Evolutionary conservation across 441 rosid species (phyloP).

Genomic region (Eugenia klotzschiana): DNA sequence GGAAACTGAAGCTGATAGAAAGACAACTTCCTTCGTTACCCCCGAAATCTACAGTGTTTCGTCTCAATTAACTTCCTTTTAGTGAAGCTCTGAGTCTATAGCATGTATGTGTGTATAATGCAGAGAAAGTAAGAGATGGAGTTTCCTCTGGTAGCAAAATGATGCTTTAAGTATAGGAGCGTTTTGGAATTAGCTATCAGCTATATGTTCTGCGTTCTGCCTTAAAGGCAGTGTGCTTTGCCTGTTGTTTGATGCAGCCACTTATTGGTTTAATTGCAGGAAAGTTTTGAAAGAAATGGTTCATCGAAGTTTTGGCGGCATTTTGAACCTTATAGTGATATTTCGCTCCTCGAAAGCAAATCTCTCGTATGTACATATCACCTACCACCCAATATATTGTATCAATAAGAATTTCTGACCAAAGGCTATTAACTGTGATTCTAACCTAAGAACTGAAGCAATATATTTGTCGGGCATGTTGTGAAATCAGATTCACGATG

Average conservation of each 20-base stretch:
- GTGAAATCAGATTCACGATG: slow-evolving; percentile 24
- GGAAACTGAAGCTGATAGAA: not conserved
- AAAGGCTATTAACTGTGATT: not conserved
- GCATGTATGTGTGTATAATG: not conserved
- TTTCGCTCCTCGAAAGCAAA: slow-evolving; percentile 10
- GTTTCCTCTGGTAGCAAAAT: not conserved
- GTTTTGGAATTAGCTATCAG: not conserved
- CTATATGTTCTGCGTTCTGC: not conserved
- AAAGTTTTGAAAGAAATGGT: slow-evolving; percentile 41
- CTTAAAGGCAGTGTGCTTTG: not conserved
- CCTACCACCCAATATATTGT: not conserved
- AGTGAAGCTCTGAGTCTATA: not conserved
- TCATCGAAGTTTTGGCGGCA: slow-evolving; percentile 58
- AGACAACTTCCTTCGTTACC: not conserved
- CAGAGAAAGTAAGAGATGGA: not conserved
- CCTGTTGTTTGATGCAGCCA: not conserved
- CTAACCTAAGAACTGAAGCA: not conserved
- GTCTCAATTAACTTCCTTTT: not conserved
- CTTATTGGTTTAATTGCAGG: slow-evolving; percentile 21
- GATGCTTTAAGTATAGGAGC: not conserved
- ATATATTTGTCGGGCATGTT: not conserved
- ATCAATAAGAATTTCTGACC: not conserved
- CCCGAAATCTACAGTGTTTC: not conserved
- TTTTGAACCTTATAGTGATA: slow-evolving; percentile 41
- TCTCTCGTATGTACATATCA: slow-evolving; percentile 19